Evolutionary conservation across 352 stramenopile species (phyloP).

Genomic region (Phytophthora tentaculata): DNA sequence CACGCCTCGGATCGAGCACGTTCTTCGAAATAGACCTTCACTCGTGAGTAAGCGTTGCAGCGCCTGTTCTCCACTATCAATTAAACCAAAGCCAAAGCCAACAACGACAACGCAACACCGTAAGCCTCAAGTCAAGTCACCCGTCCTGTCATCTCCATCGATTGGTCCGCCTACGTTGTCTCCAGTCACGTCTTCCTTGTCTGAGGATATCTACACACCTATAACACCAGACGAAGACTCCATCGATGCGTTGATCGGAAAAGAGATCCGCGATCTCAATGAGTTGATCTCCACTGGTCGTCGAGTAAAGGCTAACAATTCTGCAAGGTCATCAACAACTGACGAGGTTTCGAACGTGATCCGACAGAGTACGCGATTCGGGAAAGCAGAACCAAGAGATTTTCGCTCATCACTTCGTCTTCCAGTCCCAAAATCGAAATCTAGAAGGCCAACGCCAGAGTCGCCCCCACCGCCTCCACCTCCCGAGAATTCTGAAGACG

Average conservation of each 20-base stretch:
- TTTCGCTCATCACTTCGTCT: conserved; percentile 16
- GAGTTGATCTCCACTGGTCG: conserved; percentile 44
- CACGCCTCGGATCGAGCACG: conserved; percentile 55
- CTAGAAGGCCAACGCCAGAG: conserved; percentile 6
- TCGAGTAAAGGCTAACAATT: too few relatives aligned
- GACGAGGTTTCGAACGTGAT: conserved; percentile 30
- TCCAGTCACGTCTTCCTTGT: conserved; percentile 21
- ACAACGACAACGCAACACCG: conserved; percentile 1
- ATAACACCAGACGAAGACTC: conserved; percentile 35
- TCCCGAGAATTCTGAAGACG: conserved; percentile 22
- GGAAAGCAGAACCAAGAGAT: conserved; percentile 7
- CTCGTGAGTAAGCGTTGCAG: conserved; percentile 27
- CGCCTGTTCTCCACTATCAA: background rate
- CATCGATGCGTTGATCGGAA: conserved; percentile 54
- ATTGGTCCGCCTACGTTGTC: conserved; percentile 34
- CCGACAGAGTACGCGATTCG: conserved; percentile 43
- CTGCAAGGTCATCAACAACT: conserved; percentile 32
- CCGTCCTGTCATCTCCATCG: conserved; percentile 20
- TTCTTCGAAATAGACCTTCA: conserved; percentile 52
- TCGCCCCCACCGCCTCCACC: conserved; percentile 28
- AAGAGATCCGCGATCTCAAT: conserved; percentile 53
- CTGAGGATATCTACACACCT: conserved; percentile 33
- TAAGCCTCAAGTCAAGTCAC: conserved; percentile 5
- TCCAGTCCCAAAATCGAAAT: conserved; percentile 4
- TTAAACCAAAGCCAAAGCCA: conserved; percentile 5